Conservation (phyloP, 768 basidiomycete species). For the Pisolithus albus region DNA sequence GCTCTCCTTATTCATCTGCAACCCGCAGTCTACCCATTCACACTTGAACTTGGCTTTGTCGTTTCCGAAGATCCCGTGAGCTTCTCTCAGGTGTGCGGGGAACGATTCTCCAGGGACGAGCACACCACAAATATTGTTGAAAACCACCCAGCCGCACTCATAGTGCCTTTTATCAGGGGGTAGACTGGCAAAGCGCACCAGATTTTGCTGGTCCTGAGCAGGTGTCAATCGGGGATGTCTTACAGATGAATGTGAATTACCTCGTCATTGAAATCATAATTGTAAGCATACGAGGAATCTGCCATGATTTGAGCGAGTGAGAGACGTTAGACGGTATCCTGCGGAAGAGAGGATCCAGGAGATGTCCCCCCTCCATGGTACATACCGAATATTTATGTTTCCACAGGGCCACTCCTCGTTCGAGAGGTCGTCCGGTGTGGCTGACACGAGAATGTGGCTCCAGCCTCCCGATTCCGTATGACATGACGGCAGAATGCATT, state of each 20-base stretch:
- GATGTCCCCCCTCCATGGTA: too few species aligned
- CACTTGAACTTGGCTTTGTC: constrained; percentile 9
- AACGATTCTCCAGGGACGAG: constrained; percentile 7
- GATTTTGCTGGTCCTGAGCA: not conserved
- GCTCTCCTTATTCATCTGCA: constrained; percentile 23
- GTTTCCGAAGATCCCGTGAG: constrained; percentile 15
- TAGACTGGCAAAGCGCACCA: not conserved
- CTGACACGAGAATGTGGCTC: too few species aligned
- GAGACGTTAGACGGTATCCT: too few species aligned
- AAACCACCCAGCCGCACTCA: constrained; percentile 13
- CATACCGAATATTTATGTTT: too few species aligned
- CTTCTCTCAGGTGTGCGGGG: constrained; percentile 16
- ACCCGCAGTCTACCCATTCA: constrained; percentile 13
- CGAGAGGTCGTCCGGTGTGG: too few species aligned
- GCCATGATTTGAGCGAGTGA: too few species aligned
- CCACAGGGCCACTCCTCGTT: too few species aligned
- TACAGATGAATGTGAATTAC: not conserved
- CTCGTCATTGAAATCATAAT: not conserved
- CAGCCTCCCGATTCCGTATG: too few species aligned
- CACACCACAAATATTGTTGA: not conserved
- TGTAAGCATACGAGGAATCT: not conserved
- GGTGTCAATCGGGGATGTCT: not conserved
- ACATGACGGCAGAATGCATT: too few species aligned
- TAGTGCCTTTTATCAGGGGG: constrained; percentile 6
- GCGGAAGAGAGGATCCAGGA: too few species aligned